phyloP scores from a whole-genome alignment of 768 basidiomycete genomes.

The Auricularia cornea region DNA sequence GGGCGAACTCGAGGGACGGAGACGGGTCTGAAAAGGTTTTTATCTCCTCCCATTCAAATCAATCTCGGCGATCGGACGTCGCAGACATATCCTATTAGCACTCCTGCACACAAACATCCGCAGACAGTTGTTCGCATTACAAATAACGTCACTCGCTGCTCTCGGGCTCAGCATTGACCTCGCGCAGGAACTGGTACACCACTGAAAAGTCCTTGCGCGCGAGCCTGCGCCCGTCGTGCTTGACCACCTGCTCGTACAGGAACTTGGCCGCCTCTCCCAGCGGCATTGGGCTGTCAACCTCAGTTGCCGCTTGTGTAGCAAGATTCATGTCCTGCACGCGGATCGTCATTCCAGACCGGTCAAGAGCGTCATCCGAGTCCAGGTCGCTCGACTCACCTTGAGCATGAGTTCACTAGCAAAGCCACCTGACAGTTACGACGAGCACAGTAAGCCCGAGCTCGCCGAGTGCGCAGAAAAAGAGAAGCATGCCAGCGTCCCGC shows the following conservation, averaged over 20 bases:
- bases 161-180: neutral
- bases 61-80: no score
- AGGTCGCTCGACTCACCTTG: conserved; percentile 40
- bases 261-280: conserved; percentile 55
- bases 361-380: conserved; percentile 2
- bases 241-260: conserved; percentile 52
- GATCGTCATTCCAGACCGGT: conserved; percentile 1
- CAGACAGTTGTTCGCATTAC: no score
- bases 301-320: conserved; percentile 54
- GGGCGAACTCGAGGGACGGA: neutral
- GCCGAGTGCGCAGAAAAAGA: neutral
- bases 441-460: no score
- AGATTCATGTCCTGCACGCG: conserved; percentile 72
- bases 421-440: conserved; percentile 29
- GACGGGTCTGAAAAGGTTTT: neutral
- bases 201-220: conserved; percentile 72
- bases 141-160: no score
- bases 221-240: conserved; percentile 44
- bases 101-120: no score
- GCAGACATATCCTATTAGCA: no score
- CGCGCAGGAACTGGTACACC: conserved; percentile 55
- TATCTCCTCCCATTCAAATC: neutral
- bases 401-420: conserved; percentile 80
- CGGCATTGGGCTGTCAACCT: conserved; percentile 45
- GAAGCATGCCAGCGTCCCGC: neutral